Percentiles rank a stretch among this genome's conserved stretches.
Conservation (phyloP, 2,329 filamentous ascomycete genomes). For the Monilinia laxa region DNA sequence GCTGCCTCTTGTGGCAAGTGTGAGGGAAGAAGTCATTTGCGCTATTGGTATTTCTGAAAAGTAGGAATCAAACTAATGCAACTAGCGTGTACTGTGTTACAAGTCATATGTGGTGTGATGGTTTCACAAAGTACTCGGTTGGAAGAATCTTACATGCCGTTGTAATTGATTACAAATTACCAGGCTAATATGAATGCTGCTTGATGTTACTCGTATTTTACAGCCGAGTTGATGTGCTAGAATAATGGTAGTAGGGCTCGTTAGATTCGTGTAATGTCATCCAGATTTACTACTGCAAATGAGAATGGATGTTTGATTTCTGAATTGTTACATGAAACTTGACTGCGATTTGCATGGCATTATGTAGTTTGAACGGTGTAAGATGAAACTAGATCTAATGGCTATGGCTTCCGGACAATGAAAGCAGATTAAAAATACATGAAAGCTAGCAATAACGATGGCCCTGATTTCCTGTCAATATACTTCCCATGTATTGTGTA, state of each 20-base stretch:
- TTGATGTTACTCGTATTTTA: neutral
- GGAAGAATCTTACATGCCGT: neutral
- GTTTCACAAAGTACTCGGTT: slow-evolving; percentile 3
- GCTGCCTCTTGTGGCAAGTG: slow-evolving; percentile 2
- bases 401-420: neutral
- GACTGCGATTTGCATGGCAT: neutral
- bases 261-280: neutral
- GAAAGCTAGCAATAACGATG: neutral
- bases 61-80: slow-evolving; percentile 4
- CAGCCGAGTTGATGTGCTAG: neutral
- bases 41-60: too few relatives aligned
- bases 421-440: neutral
- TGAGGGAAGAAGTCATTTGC: neutral
- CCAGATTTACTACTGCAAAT: neutral
- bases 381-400: neutral
- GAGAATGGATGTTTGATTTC: neutral
- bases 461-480: neutral
- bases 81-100: slow-evolving; percentile 11
- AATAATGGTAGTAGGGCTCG: neutral
- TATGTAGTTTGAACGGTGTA: neutral
- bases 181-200: neutral
- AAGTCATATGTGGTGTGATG: slow-evolving; percentile 1
- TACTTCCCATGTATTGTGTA: neutral
- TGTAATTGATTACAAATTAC: neutral
- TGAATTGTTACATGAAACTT: neutral